These are phyloP conservation scores for Angomonas ambiguus DNA, from an alignment of 208 protist genomes.

Conservation along the genomic window DNA sequence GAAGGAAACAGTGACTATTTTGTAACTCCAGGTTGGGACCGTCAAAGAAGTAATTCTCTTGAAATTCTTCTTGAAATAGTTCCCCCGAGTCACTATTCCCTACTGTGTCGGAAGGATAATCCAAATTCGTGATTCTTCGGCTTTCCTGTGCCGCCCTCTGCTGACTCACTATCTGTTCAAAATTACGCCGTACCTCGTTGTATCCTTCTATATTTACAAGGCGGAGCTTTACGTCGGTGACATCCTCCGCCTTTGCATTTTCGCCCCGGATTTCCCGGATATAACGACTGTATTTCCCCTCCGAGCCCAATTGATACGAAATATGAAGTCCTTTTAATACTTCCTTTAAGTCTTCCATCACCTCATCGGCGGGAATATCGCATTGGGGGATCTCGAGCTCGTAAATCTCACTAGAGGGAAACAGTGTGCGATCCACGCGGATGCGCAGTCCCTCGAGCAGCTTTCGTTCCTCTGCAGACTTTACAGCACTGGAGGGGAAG, in stretches of 20 bases:
- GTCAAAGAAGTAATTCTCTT: constrained; percentile 82
- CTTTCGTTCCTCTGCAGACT: constrained; percentile 18
- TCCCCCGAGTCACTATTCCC: constrained; percentile 3
- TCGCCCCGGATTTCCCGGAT: constrained; percentile 33
- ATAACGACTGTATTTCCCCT: constrained; percentile 70
- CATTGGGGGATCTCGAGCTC: constrained; percentile 69
- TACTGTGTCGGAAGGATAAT: constrained; percentile 17
- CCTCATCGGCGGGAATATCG: constrained; percentile 35
- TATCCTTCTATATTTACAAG: constrained; percentile 50
- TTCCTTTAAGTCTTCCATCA: constrained; percentile 28
- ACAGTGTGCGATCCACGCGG: constrained; percentile 49
- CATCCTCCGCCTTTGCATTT: constrained; percentile 17
- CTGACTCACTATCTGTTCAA: constrained; percentile 18
- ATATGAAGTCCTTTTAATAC: constrained; percentile 38
- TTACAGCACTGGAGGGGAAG: constrained; percentile 5
- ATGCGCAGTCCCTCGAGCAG: constrained; percentile 20
- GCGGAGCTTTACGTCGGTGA: constrained; percentile 50
- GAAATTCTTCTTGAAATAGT: constrained; percentile 30
- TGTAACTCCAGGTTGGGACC: constrained; percentile 28
- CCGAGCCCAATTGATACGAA: constrained; percentile 34
- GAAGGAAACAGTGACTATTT: constrained; percentile 32
- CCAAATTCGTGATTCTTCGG: neutral
- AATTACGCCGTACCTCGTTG: constrained; percentile 43
- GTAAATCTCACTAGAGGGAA: constrained; percentile 54
- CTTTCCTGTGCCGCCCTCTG: neutral